Base-by-base conservation (phyloP, 129 eudicot genomes). In the Tagetes patula region DNA sequence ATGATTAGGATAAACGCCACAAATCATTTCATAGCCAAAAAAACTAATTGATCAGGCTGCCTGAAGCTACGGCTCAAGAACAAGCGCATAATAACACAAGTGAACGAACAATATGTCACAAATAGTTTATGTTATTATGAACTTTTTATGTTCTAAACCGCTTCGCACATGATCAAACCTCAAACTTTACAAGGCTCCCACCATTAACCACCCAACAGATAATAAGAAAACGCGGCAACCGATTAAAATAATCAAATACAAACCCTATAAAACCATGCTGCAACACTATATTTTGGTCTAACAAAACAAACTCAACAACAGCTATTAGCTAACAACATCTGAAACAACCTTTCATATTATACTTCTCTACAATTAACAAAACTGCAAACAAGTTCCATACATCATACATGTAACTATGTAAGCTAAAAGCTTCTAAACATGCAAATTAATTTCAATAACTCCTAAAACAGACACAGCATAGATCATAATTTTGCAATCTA, bases 1-100 rank as follows among this genome's bases (percentile, higher is more conserved):
- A 72, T 75, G 77, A 71, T 66, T 76, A 67, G 82, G 36, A 61
- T 59, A 33, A 3, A 59, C 10, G 41, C 34, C 65, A 33, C 52
- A 69, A 58, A 52, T 62, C 37, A 68, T 9, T 45, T 61, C 3
- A 38, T 9, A 68, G 33, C 11, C 48, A 58, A 36, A 67, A 38
- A 9, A 56, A 55, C 40, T 37, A 50, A 52, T 13, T 8, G 45
- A 66, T 42, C 62, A 54, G 11, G 52, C 41, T 7, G 38, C 46
- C 40, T 20, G 49, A 54, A 3, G 48, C 9, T 52, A 39, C 5
- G 30, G 34, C 30, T 27, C 65, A 71, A 53, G 32, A 49, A 50
- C 37, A 31, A 8, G 38, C 8, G 10, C 50, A 39, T 38, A 11
- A 67, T 67, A 27, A 71, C 39, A 38, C 38, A 71, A 49, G 66